These are phyloP conservation scores for Wakefieldia striispora DNA, from an alignment of 768 basidiomycete genomes.

Conservation along the genomic window DNA sequence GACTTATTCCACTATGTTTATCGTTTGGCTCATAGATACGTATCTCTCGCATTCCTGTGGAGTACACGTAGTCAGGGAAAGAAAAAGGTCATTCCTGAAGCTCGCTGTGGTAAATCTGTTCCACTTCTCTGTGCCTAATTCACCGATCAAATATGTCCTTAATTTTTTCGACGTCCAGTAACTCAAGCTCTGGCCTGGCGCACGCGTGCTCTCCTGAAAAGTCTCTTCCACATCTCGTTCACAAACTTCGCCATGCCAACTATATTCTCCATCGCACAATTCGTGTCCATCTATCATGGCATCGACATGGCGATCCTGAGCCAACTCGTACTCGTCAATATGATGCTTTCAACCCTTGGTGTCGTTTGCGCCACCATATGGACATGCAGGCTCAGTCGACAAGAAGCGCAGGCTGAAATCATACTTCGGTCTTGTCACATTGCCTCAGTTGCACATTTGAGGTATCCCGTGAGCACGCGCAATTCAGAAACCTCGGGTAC, in stretches of 20 bases:
- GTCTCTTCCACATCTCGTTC: constrained; percentile 22
- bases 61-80: background rate
- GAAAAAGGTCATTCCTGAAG: too few species aligned
- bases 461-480: too few species aligned
- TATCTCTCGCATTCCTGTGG: constrained; percentile 25
- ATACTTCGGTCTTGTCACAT: too few species aligned
- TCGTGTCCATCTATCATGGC: constrained; percentile 4
- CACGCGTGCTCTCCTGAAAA: too few species aligned
- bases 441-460: too few species aligned
- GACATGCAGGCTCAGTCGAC: constrained; percentile 1
- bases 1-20: background rate
- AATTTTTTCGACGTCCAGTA: background rate
- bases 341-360: constrained; percentile 12
- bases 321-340: constrained; percentile 6
- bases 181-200: too few species aligned
- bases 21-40: constrained; percentile 14
- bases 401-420: background rate
- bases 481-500: too few species aligned
- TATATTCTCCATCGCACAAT: constrained; percentile 12
- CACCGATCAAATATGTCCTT: background rate
- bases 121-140: background rate
- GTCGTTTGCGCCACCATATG: constrained; percentile 9
- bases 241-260: constrained; percentile 28
- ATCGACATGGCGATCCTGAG: background rate
- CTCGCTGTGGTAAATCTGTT: background rate